Evolutionary conservation across 2,329 filamentous ascomycete genomes (phyloP).

Genomic region (Hirsutella rhossiliensis): DNA sequence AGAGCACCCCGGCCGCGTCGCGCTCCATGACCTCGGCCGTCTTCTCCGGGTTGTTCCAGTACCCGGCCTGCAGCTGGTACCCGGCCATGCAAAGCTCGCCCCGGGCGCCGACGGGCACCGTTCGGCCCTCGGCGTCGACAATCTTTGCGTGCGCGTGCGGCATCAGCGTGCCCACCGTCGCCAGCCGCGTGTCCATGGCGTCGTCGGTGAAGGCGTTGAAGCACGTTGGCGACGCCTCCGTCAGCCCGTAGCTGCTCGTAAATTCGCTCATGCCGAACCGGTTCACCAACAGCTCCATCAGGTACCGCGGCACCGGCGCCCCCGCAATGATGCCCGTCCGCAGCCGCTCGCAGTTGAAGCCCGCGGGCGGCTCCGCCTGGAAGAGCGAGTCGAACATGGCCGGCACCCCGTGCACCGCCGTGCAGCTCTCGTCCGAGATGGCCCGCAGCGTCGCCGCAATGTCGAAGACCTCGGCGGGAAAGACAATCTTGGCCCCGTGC

Average conservation of each 20-base stretch:
- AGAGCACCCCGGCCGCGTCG: constrained; percentile 41
- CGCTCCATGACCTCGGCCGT: constrained; percentile 49
- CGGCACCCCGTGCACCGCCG: constrained; percentile 68
- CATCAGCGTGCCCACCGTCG: constrained; percentile 64
- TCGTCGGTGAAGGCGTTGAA: constrained; percentile 73
- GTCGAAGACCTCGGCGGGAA: constrained; percentile 65
- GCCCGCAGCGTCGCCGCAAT: constrained; percentile 52
- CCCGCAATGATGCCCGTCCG: constrained; percentile 72
- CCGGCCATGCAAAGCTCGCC: constrained; percentile 71
- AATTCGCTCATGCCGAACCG: constrained; percentile 68
- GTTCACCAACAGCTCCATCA: constrained; percentile 62
- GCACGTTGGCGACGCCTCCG: constrained; percentile 67
- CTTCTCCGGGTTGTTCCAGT: constrained; percentile 62
- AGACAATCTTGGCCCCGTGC: constrained; percentile 65
- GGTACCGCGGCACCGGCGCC: constrained; percentile 59
- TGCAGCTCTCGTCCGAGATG: constrained; percentile 55
- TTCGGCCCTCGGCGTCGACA: constrained; percentile 52
- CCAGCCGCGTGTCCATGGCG: constrained; percentile 51
- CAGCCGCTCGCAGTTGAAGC: constrained; percentile 37
- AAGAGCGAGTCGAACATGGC: constrained; percentile 69
- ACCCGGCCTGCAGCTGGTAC: constrained; percentile 59
- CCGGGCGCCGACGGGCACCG: constrained; percentile 53
- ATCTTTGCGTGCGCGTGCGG: constrained; percentile 70
- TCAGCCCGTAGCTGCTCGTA: constrained; percentile 58
- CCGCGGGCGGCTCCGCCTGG: constrained; percentile 27